Percentiles rank a stretch among this genome's conserved stretches.
Conservation (phyloP, 441 rosid genomes). For the Gossypium trilobum region DNA sequence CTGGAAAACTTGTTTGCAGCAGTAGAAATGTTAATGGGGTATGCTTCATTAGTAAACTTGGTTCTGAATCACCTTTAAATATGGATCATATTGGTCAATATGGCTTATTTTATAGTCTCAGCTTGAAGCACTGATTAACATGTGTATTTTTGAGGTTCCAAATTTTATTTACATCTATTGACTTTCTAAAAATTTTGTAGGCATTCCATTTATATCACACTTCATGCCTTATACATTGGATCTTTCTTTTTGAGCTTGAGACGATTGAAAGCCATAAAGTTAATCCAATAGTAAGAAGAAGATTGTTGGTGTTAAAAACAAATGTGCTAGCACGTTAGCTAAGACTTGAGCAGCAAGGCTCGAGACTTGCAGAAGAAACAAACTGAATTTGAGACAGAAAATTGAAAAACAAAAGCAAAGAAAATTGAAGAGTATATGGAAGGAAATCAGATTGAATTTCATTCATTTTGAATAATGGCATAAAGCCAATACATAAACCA, state of each 20-base stretch:
- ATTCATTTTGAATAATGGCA: no score
- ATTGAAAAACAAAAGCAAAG: no score
- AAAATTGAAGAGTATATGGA: no score
- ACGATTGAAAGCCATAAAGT: constrained; percentile 35
- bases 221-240: constrained; percentile 85
- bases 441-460: no score
- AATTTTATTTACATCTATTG: not conserved
- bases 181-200: constrained; percentile 24
- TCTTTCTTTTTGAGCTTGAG: constrained; percentile 70
- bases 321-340: no score
- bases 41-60: constrained; percentile 14
- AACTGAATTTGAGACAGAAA: no score
- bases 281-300: constrained; percentile 34
- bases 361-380: no score
- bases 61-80: constrained; percentile 4
- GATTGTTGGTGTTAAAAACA: no score
- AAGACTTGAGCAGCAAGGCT: no score
- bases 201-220: constrained; percentile 84
- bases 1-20: constrained; percentile 69
- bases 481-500: no score
- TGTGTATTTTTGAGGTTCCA: not conserved
- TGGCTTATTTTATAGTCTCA: not conserved
- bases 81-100: not conserved
- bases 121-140: not conserved
- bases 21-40: constrained; percentile 76